These are phyloP conservation scores for Fusarium xyrophilum DNA, from an alignment of 2,329 filamentous ascomycete species.

Conservation along the genomic window DNA sequence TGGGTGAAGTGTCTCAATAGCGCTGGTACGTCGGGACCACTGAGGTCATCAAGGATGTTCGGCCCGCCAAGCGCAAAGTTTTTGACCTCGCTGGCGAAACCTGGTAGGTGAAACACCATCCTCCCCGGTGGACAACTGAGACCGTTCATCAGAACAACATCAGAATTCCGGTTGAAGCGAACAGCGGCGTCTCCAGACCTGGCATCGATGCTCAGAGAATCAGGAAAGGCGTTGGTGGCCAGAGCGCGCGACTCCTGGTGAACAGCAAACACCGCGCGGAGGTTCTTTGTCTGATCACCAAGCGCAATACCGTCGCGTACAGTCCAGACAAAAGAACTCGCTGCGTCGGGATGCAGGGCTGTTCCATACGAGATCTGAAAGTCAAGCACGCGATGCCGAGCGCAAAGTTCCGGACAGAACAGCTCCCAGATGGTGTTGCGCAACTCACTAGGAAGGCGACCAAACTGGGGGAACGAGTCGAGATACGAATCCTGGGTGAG, in stretches of 20 bases:
- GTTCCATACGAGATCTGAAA: constrained; percentile 34
- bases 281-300: constrained; percentile 39
- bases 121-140: neutral
- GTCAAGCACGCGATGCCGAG: constrained; percentile 41
- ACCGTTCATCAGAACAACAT: constrained; percentile 42
- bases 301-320: constrained; percentile 39
- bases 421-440: constrained; percentile 44
- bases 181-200: constrained; percentile 37
- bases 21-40: neutral
- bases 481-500: neutral
- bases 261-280: constrained; percentile 45
- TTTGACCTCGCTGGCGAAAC: constrained; percentile 42
- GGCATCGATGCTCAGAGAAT: constrained; percentile 43
- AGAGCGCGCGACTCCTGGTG: constrained; percentile 48
- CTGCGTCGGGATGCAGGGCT: constrained; percentile 1
- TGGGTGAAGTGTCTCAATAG: constrained; percentile 32
- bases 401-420: constrained; percentile 45
- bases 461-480: constrained; percentile 40
- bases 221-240: constrained; percentile 43
- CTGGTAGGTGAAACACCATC: constrained; percentile 32
- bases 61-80: constrained; percentile 40
- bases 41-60: neutral
- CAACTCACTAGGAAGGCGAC: constrained; percentile 42
- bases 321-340: constrained; percentile 9
- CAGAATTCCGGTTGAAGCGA: constrained; percentile 43